Conservation (phyloP, 345 rosid species). For the Salix udensis region DNA sequence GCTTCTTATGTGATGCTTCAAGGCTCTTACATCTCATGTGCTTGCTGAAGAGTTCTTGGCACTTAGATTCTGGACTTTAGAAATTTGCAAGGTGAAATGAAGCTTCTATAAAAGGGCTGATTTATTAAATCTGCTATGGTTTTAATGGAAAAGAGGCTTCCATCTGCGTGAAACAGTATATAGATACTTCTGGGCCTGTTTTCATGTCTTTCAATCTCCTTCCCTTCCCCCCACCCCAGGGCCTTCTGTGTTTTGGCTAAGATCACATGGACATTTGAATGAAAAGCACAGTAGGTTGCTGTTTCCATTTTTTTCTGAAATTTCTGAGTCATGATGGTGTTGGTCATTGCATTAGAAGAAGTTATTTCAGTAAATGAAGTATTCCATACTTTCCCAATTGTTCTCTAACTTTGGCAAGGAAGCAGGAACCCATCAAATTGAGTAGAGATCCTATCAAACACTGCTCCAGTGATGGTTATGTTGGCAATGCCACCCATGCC, state of each 20-base stretch:
- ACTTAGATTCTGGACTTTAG: background rate
- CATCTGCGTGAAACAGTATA: background rate
- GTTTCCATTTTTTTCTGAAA: background rate
- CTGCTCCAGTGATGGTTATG: background rate
- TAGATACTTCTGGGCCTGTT: background rate
- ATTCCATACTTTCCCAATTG: no score
- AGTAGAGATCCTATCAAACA: no score
- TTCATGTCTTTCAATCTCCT: background rate
- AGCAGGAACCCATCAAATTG: no score
- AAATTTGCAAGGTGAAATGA: background rate
- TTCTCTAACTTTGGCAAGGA: no score
- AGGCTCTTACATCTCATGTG: background rate
- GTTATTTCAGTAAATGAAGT: no score
- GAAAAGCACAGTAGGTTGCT: background rate
- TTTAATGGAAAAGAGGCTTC: background rate
- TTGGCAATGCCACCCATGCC: no score
- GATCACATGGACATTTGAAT: background rate
- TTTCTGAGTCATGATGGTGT: background rate
- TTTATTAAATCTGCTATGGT: background rate
- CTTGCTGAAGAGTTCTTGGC: background rate
- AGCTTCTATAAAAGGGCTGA: background rate
- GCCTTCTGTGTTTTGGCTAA: background rate
- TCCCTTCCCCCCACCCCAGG: background rate
- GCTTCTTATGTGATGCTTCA: background rate
- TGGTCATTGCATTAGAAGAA: background rate